These are phyloP conservation scores for Fusarium equiseti DNA, from an alignment of 2,329 filamentous ascomycete species.

Conservation along the genomic window DNA sequence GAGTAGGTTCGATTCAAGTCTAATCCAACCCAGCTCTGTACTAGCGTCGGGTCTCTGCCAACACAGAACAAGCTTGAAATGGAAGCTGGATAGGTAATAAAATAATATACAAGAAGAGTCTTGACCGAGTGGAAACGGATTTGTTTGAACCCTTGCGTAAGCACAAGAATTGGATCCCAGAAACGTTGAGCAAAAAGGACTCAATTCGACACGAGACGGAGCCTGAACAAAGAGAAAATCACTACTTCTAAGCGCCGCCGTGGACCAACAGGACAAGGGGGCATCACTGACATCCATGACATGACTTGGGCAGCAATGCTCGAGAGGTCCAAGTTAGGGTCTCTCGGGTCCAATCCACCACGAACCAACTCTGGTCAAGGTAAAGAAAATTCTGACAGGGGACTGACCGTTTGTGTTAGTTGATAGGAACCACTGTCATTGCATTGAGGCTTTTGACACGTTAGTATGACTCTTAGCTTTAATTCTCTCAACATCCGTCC, in stretches of 20 bases:
- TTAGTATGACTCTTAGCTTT: constrained; percentile 38
- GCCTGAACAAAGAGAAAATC: background rate
- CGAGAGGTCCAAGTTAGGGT: constrained; percentile 16
- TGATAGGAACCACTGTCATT: constrained; percentile 12
- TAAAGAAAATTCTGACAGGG: constrained; percentile 3
- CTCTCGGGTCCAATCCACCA: constrained; percentile 17
- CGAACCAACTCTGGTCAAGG: constrained; percentile 11
- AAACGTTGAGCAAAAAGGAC: background rate
- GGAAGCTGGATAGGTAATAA: constrained; percentile 11
- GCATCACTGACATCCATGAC: constrained; percentile 30
- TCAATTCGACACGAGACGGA: background rate
- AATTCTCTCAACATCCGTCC: background rate
- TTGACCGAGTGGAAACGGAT: constrained; percentile 20
- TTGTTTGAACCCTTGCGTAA: constrained; percentile 24
- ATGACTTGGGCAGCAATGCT: constrained; percentile 41
- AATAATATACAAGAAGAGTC: constrained; percentile 3
- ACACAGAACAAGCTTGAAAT: constrained; percentile 32
- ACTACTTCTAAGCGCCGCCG: constrained; percentile 37
- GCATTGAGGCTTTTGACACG: constrained; percentile 33
- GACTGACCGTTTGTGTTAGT: constrained; percentile 21
- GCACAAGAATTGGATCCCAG: constrained; percentile 20
- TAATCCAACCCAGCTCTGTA: constrained; percentile 17
- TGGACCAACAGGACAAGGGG: constrained; percentile 37
- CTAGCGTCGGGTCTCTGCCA: constrained; percentile 33
- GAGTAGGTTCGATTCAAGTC: constrained; percentile 5